Evolutionary conservation across 768 basidiomycete genomes (phyloP).

Genomic region (Mycena pura): DNA sequence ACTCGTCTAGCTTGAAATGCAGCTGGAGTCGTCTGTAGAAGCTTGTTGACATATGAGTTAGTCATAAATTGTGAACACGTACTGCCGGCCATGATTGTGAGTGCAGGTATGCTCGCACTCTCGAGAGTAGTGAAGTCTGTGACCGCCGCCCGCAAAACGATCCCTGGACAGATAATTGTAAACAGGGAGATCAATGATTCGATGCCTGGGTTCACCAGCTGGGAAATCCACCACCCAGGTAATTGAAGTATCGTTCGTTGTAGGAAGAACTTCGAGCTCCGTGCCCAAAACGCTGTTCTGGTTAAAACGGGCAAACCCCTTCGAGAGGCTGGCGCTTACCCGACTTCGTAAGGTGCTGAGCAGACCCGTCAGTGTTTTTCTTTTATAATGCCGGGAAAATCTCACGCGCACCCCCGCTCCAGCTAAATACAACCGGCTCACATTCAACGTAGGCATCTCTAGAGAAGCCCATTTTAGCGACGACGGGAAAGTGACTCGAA

Average conservation of each 20-base stretch:
- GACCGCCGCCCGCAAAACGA: conserved; percentile 10
- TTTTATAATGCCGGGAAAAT: conserved; percentile 11
- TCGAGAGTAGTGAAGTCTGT: neutral
- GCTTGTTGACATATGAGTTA: conserved; percentile 9
- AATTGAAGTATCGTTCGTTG: neutral
- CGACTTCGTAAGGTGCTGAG: conserved; percentile 9
- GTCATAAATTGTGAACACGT: conserved; percentile 11
- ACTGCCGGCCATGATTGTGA: conserved; percentile 13
- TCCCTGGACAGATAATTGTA: conserved; percentile 16
- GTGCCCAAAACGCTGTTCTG: conserved; percentile 8
- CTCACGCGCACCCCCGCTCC: conserved; percentile 9
- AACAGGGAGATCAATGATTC: conserved; percentile 7
- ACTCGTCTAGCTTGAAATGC: conserved; percentile 11
- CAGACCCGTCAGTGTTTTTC: conserved; percentile 12
- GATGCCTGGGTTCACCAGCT: conserved; percentile 14
- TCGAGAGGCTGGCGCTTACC: conserved; percentile 10
- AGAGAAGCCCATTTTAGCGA: conserved; percentile 7
- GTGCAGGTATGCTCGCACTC: conserved; percentile 9
- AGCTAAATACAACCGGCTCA: conserved; percentile 12
- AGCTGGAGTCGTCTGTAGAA: conserved; percentile 14
- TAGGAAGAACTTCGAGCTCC: neutral
- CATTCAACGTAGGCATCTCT: conserved; percentile 12
- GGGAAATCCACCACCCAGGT: conserved; percentile 15
- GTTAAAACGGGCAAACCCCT: conserved; percentile 5
- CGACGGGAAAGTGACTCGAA: conserved; percentile 8